phyloP scores from a whole-genome alignment of 306 rosid species.

The Prunus campanulata region DNA sequence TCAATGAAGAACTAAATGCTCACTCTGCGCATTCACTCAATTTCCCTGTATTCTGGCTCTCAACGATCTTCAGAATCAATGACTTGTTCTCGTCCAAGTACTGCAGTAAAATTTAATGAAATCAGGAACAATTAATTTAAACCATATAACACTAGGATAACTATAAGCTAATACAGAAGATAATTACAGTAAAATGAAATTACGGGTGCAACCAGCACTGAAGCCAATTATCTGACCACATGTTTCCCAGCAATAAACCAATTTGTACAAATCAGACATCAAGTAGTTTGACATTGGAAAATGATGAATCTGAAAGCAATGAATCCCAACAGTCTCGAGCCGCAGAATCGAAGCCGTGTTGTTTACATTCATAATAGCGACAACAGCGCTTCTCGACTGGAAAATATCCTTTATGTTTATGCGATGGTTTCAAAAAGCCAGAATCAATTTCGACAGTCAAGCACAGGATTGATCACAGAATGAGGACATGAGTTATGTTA shows the following conservation, averaged over 20 bases:
- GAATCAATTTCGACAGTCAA: not conserved
- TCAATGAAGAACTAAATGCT: conserved; percentile 28
- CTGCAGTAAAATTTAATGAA: conserved; percentile 43
- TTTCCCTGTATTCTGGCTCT: conserved; percentile 94
- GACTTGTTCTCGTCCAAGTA: conserved; percentile 99
- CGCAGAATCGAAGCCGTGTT: not conserved
- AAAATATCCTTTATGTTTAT: not conserved
- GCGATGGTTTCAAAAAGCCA: not conserved
- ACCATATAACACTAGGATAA: not conserved
- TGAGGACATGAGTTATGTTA: not conserved
- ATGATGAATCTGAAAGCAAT: not conserved
- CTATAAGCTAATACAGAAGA: not conserved
- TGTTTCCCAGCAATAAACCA: not conserved
- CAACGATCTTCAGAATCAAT: conserved; percentile 95
- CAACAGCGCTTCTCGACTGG: not conserved
- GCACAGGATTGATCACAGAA: not conserved
- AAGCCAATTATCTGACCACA: not conserved
- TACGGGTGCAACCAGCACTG: not conserved
- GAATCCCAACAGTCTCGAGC: not conserved
- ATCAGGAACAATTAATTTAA: conserved; percentile 2
- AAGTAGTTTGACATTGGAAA: not conserved
- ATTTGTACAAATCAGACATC: not conserved
- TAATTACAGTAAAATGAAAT: not conserved
- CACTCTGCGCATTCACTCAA: conserved; percentile 96
- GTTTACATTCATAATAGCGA: not conserved